Conservation (phyloP, 2,329 filamentous ascomycete genomes). For the Chaetothyriales sp. region DNA sequence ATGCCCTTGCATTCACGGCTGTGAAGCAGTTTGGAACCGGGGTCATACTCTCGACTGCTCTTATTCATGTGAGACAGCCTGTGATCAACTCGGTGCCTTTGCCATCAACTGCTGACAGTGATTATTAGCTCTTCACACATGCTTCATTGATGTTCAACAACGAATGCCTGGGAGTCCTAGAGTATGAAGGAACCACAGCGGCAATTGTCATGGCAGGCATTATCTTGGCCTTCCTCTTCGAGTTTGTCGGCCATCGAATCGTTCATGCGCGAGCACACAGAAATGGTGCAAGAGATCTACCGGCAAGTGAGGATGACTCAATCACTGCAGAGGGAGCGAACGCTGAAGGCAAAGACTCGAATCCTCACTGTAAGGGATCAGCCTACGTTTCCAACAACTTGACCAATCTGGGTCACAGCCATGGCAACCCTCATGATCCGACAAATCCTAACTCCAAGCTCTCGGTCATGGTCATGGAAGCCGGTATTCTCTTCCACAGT, state of each 20-base stretch:
- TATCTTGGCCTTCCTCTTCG: slow-evolving; percentile 56
- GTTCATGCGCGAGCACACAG: slow-evolving; percentile 22
- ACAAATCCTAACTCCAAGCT: slow-evolving; percentile 34
- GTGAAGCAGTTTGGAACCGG: slow-evolving; percentile 45
- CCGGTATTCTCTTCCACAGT: slow-evolving; percentile 61
- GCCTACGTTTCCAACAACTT: slow-evolving; percentile 1
- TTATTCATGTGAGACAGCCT: slow-evolving; percentile 23
- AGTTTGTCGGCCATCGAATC: slow-evolving; percentile 50
- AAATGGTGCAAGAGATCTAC: not conserved
- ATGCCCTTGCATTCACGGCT: slow-evolving; percentile 40
- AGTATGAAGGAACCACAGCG: slow-evolving; percentile 54
- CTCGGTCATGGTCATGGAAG: slow-evolving; percentile 54
- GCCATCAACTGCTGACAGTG: not conserved
- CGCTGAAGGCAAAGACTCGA: not conserved
- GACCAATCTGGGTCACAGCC: slow-evolving; percentile 21
- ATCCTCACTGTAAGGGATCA: slow-evolving; percentile 6
- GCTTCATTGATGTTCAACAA: slow-evolving; percentile 58
- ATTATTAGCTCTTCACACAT: slow-evolving; percentile 52
- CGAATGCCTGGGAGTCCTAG: slow-evolving; percentile 48
- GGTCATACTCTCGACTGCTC: slow-evolving; percentile 26
- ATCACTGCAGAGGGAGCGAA: slow-evolving; percentile 4
- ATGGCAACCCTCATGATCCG: slow-evolving; percentile 20
- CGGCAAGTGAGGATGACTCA: slow-evolving; percentile 1
- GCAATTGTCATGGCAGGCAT: slow-evolving; percentile 60
- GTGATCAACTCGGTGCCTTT: not conserved